phyloP scores from a whole-genome alignment of 345 rosid species.

The Viola odorata region DNA sequence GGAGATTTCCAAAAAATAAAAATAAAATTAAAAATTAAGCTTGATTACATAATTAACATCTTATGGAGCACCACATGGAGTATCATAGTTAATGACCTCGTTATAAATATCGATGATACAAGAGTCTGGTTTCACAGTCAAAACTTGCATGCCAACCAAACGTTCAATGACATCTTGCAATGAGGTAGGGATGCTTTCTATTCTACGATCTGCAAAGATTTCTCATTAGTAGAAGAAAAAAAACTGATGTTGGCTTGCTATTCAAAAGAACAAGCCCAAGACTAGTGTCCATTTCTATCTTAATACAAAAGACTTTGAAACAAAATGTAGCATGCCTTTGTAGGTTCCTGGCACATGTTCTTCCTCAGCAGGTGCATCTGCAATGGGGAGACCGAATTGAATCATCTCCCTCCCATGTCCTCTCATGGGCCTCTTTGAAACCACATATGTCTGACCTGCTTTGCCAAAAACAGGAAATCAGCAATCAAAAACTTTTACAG shows the following conservation, averaged over 20 bases:
- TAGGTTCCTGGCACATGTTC: conserved; percentile 40
- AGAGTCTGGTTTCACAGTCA: conserved; percentile 67
- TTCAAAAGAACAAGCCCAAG: not conserved
- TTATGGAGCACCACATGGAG: conserved; percentile 6
- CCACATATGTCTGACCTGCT: conserved; percentile 73
- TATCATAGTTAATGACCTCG: conserved; percentile 42
- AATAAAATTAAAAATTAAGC: not conserved
- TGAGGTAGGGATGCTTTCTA: conserved; percentile 65
- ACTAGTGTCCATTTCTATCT: not conserved
- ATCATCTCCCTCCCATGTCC: conserved; percentile 97
- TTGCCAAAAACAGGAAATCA: conserved; percentile 20
- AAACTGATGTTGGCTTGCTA: not conserved
- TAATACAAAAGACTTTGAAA: not conserved
- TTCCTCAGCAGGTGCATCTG: conserved; percentile 65
- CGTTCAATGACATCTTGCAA: conserved; percentile 73
- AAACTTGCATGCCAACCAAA: conserved; percentile 49
- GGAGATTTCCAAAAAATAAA: conserved; percentile 7
- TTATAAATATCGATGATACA: conserved; percentile 78
- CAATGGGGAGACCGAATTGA: conserved; percentile 80
- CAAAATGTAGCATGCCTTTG: conserved; percentile 47
- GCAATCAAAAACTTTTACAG: conserved; percentile 2
- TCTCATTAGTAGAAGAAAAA: not conserved
- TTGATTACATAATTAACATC: not conserved
- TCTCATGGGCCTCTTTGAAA: conserved; percentile 64
- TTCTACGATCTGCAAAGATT: conserved; percentile 45